These are phyloP conservation scores for Zygosaccharomyces pseudorouxii DNA, from an alignment of 805 yeast species.

Conservation along the genomic window DNA sequence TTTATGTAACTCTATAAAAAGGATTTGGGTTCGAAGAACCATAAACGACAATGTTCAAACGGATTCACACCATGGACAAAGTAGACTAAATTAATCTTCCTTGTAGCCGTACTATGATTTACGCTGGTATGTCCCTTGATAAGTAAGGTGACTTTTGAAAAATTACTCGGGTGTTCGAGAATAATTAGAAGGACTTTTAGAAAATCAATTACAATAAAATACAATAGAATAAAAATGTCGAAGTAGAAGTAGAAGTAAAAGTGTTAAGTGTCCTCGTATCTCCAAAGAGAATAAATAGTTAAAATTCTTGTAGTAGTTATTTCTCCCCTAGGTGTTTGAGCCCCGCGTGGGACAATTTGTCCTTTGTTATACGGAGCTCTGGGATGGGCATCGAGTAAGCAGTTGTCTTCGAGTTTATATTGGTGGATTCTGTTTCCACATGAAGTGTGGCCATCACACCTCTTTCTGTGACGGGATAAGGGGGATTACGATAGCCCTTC, in stretches of 20 bases:
- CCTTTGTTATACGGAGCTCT: slow-evolving; percentile 38
- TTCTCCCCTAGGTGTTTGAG: slow-evolving; percentile 23
- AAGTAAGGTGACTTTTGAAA: background rate
- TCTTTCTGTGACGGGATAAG: slow-evolving; percentile 52
- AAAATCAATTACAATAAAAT: background rate
- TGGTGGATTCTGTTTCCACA: slow-evolving; percentile 58
- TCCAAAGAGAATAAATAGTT: background rate
- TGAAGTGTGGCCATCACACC: slow-evolving; percentile 67
- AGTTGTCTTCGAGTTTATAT: slow-evolving; percentile 48
- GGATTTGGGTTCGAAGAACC: background rate
- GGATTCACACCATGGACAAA: background rate
- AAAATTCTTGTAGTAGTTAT: background rate
- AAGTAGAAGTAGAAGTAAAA: background rate
- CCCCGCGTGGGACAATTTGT: slow-evolving; percentile 26
- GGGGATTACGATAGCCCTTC: slow-evolving; percentile 44
- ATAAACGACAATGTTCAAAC: background rate
- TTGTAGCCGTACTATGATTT: background rate
- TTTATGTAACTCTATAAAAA: no score
- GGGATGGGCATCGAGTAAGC: slow-evolving; percentile 74
- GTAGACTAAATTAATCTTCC: background rate
- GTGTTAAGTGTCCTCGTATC: background rate
- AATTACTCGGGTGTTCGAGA: background rate
- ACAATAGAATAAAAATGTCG: background rate
- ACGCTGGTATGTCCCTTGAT: background rate
- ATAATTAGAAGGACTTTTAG: background rate